Percentiles rank a stretch among this genome's conserved stretches.
phyloP scores from a whole-genome alignment of 2,329 filamentous ascomycete genomes.

The Colletotrichum sp. region DNA sequence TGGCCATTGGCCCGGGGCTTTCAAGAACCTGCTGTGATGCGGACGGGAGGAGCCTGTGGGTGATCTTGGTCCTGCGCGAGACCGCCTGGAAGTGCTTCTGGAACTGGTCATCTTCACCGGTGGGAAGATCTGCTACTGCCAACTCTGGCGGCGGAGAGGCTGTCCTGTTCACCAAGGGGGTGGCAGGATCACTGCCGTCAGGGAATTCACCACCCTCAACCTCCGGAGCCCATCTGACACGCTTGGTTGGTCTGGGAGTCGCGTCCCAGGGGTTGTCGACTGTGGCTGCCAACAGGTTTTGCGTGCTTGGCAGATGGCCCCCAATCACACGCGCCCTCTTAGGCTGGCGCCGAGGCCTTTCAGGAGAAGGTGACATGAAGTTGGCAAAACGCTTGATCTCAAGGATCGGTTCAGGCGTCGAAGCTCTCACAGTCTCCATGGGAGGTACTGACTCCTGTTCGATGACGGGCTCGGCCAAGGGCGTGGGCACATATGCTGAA shows the following conservation, averaged over 20 bases:
- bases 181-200: constrained; percentile 5
- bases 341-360: constrained; percentile 27
- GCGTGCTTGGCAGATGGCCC: constrained; percentile 34
- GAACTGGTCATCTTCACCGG: constrained; percentile 43
- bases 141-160: constrained; percentile 50
- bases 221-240: constrained; percentile 43
- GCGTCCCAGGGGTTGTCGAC: constrained; percentile 37
- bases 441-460: constrained; percentile 26
- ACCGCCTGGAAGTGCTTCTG: constrained; percentile 53
- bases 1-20: constrained; percentile 48
- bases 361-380: constrained; percentile 57
- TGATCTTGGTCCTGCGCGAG: constrained; percentile 36
- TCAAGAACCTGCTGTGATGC: constrained; percentile 44
- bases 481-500: not conserved
- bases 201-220: constrained; percentile 25
- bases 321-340: constrained; percentile 26
- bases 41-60: constrained; percentile 42
- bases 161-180: not conserved
- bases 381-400: constrained; percentile 57
- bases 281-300: constrained; percentile 38
- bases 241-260: constrained; percentile 27
- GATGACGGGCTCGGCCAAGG: constrained; percentile 10
- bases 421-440: constrained; percentile 31
- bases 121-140: constrained; percentile 37
- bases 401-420: constrained; percentile 52